phyloP scores from a whole-genome alignment of 176 grass and related monocot species.

The Carex parvula region DNA sequence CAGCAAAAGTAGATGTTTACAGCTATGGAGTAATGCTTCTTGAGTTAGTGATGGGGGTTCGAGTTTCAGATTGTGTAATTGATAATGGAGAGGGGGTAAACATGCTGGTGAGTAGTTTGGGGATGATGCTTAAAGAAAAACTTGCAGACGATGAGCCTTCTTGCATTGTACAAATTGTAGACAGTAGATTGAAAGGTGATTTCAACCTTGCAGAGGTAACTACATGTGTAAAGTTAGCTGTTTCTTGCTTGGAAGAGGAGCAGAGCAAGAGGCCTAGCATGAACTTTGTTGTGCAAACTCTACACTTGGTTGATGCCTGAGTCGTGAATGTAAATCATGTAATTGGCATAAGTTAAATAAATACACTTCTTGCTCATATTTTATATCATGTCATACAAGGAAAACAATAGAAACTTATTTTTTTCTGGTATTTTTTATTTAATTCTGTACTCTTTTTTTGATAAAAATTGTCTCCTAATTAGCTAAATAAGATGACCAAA shows the following conservation, averaged over 20 bases:
- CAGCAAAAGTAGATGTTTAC: constrained; percentile 34
- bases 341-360: background rate
- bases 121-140: background rate
- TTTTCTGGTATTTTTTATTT: background rate
- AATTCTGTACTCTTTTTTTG: background rate
- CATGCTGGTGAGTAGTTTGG: constrained; percentile 6
- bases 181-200: constrained; percentile 16
- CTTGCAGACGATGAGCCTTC: background rate
- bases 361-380: background rate
- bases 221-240: constrained; percentile 13
- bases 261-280: constrained; percentile 31
- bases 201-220: constrained; percentile 11
- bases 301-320: background rate
- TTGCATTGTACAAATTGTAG: constrained; percentile 19
- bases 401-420: background rate
- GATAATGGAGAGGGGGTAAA: background rate
- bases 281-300: constrained; percentile 24
- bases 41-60: constrained; percentile 31
- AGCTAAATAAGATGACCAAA: background rate
- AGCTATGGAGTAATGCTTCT: constrained; percentile 34
- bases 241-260: constrained; percentile 37
- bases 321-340: background rate
- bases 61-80: constrained; percentile 23
- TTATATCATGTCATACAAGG: background rate
- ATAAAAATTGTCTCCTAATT: background rate